Conservation (phyloP, 2,329 filamentous ascomycete species). For the Chalaropsis thielavioides region DNA sequence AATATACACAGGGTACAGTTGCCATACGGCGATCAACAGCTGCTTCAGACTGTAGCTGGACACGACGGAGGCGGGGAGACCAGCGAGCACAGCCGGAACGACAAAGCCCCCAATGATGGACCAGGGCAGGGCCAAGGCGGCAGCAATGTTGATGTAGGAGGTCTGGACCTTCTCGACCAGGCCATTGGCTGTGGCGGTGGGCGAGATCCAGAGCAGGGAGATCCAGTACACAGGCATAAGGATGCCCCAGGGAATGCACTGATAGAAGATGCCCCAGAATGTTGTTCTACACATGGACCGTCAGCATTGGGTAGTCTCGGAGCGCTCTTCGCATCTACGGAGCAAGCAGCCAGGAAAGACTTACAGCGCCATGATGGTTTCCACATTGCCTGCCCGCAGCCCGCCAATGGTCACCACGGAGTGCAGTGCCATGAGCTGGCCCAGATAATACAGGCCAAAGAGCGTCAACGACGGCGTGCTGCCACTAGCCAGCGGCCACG, state of each 20-base stretch:
- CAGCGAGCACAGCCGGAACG: conserved; percentile 19
- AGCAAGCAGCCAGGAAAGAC: not conserved
- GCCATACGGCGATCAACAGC: conserved; percentile 20
- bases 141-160: conserved; percentile 7
- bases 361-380: conserved; percentile 20
- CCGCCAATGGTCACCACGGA: conserved; percentile 19
- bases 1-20: conserved; percentile 20
- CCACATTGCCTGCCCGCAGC: conserved; percentile 18
- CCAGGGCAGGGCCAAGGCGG: conserved; percentile 18
- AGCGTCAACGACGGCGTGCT: conserved; percentile 17
- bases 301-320: not conserved
- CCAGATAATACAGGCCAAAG: conserved; percentile 19
- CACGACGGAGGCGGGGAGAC: conserved; percentile 18
- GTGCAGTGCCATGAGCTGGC: conserved; percentile 20
- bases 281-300: conserved; percentile 18
- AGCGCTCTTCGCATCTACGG: not conserved
- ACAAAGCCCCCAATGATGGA: conserved; percentile 19
- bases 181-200: conserved; percentile 10
- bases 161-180: conserved; percentile 13
- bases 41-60: conserved; percentile 19
- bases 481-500: conserved; percentile 18
- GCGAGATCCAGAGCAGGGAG: conserved; percentile 20
- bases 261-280: conserved; percentile 20
- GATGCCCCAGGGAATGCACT: conserved; percentile 20
- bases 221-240: conserved; percentile 21